These are phyloP conservation scores for Zymoseptoria brevis DNA, from an alignment of 2,329 filamentous ascomycete genomes.

Conservation along the genomic window DNA sequence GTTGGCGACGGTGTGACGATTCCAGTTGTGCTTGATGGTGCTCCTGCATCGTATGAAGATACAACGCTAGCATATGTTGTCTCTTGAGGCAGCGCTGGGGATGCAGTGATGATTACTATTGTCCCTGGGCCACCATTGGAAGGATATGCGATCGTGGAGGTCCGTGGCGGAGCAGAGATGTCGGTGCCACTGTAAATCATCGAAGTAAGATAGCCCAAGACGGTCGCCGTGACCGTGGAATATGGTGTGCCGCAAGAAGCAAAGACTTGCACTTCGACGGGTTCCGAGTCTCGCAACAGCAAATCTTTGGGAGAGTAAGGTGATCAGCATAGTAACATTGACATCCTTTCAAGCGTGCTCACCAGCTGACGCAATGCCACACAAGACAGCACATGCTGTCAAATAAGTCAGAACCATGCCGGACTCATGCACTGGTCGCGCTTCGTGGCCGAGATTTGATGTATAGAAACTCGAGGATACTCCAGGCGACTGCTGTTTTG, in stretches of 20 bases:
- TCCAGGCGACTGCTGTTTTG: no score
- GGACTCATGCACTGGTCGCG: no score
- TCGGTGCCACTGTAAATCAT: not conserved
- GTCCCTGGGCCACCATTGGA: not conserved
- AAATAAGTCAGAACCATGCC: not conserved
- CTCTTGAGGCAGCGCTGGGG: not conserved
- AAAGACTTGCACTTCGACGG: not conserved
- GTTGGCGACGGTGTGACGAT: constrained; percentile 2
- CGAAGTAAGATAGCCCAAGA: not conserved
- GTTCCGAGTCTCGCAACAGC: not conserved
- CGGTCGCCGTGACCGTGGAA: not conserved
- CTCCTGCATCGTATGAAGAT: not conserved
- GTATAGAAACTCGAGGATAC: no score
- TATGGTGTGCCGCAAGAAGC: not conserved
- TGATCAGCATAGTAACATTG: not conserved
- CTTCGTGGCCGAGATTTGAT: no score
- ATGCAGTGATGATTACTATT: not conserved
- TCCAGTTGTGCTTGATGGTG: not conserved
- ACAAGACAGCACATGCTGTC: not conserved
- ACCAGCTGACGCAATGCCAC: not conserved
- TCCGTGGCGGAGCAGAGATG: not conserved
- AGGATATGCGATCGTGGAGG: not conserved
- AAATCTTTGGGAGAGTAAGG: not conserved
- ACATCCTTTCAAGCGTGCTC: not conserved
- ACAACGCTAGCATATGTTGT: no score